Base-by-base conservation (phyloP, 345 rosid genomes). In the Citrus cavaleriei region DNA sequence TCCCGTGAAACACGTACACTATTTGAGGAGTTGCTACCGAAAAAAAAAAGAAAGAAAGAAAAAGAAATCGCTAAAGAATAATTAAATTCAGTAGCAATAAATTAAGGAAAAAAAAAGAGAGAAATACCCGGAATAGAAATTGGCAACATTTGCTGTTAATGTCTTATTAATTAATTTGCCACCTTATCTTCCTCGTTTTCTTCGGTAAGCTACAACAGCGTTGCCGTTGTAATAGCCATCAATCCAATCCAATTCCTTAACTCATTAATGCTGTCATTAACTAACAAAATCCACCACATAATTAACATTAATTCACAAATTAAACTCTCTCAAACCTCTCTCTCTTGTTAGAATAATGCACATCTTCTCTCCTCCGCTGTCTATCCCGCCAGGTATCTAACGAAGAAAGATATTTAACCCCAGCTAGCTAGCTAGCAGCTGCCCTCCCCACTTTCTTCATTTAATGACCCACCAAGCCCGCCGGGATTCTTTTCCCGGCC, bases 401-500 rank as follows among this genome's bases (percentile, higher is more conserved):
- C 64, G 5, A 9, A 65, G 51, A 46, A 46, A 46, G 51, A 46
- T 46, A 46, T 46, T 54, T 18, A 34, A 34, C 24, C 69, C 69
- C 35, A 34, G 24, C 46, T 35, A 34, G 22, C 1, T 18, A 54
- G 58, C 58, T 6, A 16, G 22, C 58, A 18, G 58, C 58, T 54
- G 21, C 22, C 58, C 58, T 63, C 18, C 1, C 18, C 18, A 46
- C 24, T 30, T 37, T 75, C 37, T 73, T 37, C 35, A 81, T 37
- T 75, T 74, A 61, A 74, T 90, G 94, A 74, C 85, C 80, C 90
- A 84, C 71, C 84, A 86, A 34, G 37, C 84, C 75, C 89, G 81
- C 81, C 86, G 91, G 13, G 93, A 93, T 68, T 74, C 89, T 24
- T 83, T 85, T 78, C 80, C 95, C 0, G 87, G 85, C 55, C 82